phyloP scores from a whole-genome alignment of 345 rosid genomes.

The Sisymbrium irio region DNA sequence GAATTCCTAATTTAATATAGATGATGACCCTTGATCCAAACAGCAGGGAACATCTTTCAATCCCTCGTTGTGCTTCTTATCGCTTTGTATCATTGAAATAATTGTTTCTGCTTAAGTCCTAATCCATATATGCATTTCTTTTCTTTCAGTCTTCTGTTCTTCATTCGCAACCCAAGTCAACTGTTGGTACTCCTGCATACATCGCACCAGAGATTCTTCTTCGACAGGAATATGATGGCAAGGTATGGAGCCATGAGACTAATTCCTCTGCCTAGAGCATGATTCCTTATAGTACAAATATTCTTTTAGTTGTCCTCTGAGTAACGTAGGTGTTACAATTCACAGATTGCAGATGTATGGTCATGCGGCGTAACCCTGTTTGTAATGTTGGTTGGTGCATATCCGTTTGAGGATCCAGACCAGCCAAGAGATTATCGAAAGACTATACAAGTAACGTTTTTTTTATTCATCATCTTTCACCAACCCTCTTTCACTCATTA shows the following conservation, averaged over 20 bases:
- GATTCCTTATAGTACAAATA: not conserved
- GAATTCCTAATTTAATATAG: not conserved
- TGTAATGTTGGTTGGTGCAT: slow-evolving; percentile 95
- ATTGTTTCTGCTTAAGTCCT: not conserved
- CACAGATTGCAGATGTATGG: slow-evolving; percentile 97
- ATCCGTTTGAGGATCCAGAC: slow-evolving; percentile 95
- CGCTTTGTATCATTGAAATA: not conserved
- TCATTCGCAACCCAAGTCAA: slow-evolving; percentile 93
- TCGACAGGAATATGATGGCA: slow-evolving; percentile 87
- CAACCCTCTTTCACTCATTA: not conserved
- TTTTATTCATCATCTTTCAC: not conserved
- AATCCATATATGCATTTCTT: not conserved
- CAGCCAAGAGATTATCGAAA: slow-evolving; percentile 83
- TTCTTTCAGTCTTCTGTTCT: slow-evolving; percentile 77
- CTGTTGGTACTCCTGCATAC: slow-evolving; percentile 98
- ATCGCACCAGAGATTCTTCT: slow-evolving; percentile 92
- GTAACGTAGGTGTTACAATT: not conserved
- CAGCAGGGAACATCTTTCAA: not conserved
- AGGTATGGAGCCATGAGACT: slow-evolving; percentile 45
- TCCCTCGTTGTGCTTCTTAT: not conserved
- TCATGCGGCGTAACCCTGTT: slow-evolving; percentile 92
- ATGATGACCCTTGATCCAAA: not conserved
- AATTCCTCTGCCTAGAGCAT: not conserved
- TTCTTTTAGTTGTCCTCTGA: not conserved
- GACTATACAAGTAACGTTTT: slow-evolving; percentile 64